A percentile compares a stretch with the other conserved stretches of the same genome.
Conservation (phyloP, 2,329 filamentous ascomycete species). For the Tolypocladium tundrense region DNA sequence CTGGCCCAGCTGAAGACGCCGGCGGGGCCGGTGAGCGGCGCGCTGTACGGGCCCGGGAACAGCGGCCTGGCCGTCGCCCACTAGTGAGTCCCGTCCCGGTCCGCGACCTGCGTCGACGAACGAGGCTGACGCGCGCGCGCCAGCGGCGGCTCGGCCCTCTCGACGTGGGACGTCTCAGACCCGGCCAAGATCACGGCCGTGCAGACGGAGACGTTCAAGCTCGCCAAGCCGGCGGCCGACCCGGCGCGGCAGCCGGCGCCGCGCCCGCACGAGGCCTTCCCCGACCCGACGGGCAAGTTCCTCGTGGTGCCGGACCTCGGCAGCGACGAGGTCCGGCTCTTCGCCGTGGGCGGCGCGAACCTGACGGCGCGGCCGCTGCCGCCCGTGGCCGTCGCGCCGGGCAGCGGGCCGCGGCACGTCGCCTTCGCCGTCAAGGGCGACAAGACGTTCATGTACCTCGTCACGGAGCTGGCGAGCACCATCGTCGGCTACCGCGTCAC, state of each 20-base stretch:
- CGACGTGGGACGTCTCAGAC: conserved; percentile 32
- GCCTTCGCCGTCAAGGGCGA: conserved; percentile 39
- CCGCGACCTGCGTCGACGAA: not conserved
- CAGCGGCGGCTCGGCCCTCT: conserved; percentile 30
- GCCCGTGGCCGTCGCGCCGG: conserved; percentile 33
- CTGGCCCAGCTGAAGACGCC: conserved; percentile 24
- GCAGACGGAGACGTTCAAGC: conserved; percentile 27
- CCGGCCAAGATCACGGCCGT: conserved; percentile 23
- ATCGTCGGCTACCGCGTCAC: conserved; percentile 46
- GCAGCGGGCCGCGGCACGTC: conserved; percentile 55
- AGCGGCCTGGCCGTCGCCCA: conserved; percentile 31
- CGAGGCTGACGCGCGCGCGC: not conserved
- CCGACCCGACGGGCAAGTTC: conserved; percentile 56
- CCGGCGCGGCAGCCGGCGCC: conserved; percentile 42
- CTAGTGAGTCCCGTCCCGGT: conserved; percentile 26
- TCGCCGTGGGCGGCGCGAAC: conserved; percentile 34
- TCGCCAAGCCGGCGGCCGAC: conserved; percentile 25
- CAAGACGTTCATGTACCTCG: conserved; percentile 47
- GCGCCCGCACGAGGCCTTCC: conserved; percentile 54
- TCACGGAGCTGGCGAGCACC: conserved; percentile 49
- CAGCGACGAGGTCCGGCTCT: conserved; percentile 50
- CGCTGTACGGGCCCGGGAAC: conserved; percentile 30
- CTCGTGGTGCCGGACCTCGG: conserved; percentile 57
- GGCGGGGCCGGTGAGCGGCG: conserved; percentile 32
- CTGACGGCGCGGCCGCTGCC: conserved; percentile 27